These are phyloP conservation scores for Gloeopeniophorella convolvens DNA, from an alignment of 768 basidiomycete species.

Conservation along the genomic window DNA sequence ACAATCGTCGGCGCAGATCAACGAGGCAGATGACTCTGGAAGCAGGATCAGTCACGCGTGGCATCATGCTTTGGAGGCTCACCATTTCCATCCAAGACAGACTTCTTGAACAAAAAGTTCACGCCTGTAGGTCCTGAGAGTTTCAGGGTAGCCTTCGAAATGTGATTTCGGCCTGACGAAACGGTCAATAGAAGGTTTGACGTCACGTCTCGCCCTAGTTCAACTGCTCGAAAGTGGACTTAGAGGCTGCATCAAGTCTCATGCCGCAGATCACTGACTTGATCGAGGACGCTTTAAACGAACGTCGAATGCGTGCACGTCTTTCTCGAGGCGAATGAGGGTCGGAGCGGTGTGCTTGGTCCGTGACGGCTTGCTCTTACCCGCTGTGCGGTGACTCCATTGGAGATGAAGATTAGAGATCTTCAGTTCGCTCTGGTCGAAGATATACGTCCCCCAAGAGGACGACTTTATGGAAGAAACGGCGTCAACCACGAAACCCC, in stretches of 20 bases:
- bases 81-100: slow-evolving; percentile 35
- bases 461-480: slow-evolving; percentile 38
- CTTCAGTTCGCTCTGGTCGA: slow-evolving; percentile 63
- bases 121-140: slow-evolving; percentile 50
- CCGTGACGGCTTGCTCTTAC: slow-evolving; percentile 21
- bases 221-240: not conserved
- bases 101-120: slow-evolving; percentile 39
- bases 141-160: slow-evolving; percentile 47
- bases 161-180: slow-evolving; percentile 62
- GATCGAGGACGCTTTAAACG: slow-evolving; percentile 49
- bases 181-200: slow-evolving; percentile 49
- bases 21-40: slow-evolving; percentile 17
- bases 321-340: slow-evolving; percentile 57
- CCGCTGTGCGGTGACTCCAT: slow-evolving; percentile 44
- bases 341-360: slow-evolving; percentile 29
- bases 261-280: slow-evolving; percentile 23
- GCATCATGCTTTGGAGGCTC: slow-evolving; percentile 7
- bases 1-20: slow-evolving; percentile 37
- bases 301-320: slow-evolving; percentile 57
- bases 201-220: slow-evolving; percentile 62
- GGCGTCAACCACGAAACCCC: not conserved
- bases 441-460: slow-evolving; percentile 57
- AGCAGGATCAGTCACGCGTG: not conserved
- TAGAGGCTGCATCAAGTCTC: slow-evolving; percentile 12
- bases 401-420: slow-evolving; percentile 61